phyloP scores from a whole-genome alignment of 2,329 filamentous ascomycete genomes.

The Phialophora macrospora region DNA sequence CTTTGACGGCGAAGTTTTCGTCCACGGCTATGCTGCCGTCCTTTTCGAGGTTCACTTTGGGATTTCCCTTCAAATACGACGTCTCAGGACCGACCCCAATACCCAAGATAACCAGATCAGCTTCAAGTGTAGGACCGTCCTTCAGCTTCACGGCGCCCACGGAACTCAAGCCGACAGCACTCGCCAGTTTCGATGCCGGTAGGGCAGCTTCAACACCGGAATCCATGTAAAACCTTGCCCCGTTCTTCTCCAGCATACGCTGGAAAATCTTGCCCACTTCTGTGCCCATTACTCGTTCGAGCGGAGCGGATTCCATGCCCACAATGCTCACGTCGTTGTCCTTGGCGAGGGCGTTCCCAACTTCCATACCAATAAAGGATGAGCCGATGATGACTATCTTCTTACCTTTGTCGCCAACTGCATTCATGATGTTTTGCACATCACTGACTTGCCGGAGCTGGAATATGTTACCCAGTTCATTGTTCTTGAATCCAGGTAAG shows the following conservation, averaged over 20 bases:
- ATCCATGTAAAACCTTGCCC: conserved; percentile 84
- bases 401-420: conserved; percentile 79
- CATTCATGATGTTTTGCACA: conserved; percentile 74
- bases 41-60: conserved; percentile 70
- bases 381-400: conserved; percentile 91
- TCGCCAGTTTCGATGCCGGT: conserved; percentile 68
- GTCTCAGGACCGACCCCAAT: conserved; percentile 88
- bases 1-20: conserved; percentile 75
- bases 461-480: conserved; percentile 82
- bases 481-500: conserved; percentile 75
- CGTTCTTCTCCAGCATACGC: conserved; percentile 77
- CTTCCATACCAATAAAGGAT: conserved; percentile 97
- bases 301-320: conserved; percentile 83
- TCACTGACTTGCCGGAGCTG: conserved; percentile 78
- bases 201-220: conserved; percentile 83
- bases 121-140: conserved; percentile 80
- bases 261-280: conserved; percentile 82
- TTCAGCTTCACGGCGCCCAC: conserved; percentile 84
- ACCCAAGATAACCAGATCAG: conserved; percentile 89
- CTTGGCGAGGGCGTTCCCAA: conserved; percentile 79
- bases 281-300: conserved; percentile 83
- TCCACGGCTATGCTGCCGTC: conserved; percentile 88
- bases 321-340: conserved; percentile 85
- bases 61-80: conserved; percentile 76
- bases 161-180: conserved; percentile 49